Conservation (phyloP, 1,139 yeast genomes). For the Saccharomyces hybrid region DNA sequence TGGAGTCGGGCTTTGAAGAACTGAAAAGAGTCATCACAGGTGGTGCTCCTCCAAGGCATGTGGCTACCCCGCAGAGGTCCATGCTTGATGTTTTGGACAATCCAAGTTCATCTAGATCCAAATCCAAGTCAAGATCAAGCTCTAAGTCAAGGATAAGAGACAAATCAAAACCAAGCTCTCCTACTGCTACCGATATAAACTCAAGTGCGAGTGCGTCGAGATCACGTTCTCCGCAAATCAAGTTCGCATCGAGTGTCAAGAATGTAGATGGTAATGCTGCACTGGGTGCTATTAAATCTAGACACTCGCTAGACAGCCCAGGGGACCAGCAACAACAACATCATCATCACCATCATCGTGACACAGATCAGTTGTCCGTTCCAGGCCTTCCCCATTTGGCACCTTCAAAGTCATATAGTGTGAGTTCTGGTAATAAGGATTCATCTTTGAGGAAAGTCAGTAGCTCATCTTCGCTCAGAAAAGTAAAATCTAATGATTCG, state of each 20-base stretch:
- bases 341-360: not conserved
- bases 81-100: slow-evolving; percentile 18
- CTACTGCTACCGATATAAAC: not conserved
- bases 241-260: slow-evolving; percentile 19
- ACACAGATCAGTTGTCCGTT: not conserved
- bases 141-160: not conserved
- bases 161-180: not conserved
- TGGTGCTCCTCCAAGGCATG: slow-evolving; percentile 7
- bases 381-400: not conserved
- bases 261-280: slow-evolving; percentile 14
- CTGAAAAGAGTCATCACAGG: slow-evolving; percentile 22
- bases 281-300: slow-evolving; percentile 7
- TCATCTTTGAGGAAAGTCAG: slow-evolving; percentile 4
- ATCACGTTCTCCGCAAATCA: slow-evolving; percentile 15
- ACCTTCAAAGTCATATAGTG: not conserved
- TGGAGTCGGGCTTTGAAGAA: slow-evolving; percentile 8
- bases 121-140: not conserved
- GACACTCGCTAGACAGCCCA: not conserved
- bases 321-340: not conserved
- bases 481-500: slow-evolving; percentile 16
- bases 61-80: slow-evolving; percentile 12
- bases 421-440: slow-evolving; percentile 5
- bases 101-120: not conserved
- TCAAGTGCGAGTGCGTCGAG: not conserved
- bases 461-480: slow-evolving; percentile 4